A percentile compares a stretch with the other conserved stretches of the same genome.
Evolutionary conservation across 257 asterid genomes (phyloP).

Genomic region (Solanum peruvianum): DNA sequence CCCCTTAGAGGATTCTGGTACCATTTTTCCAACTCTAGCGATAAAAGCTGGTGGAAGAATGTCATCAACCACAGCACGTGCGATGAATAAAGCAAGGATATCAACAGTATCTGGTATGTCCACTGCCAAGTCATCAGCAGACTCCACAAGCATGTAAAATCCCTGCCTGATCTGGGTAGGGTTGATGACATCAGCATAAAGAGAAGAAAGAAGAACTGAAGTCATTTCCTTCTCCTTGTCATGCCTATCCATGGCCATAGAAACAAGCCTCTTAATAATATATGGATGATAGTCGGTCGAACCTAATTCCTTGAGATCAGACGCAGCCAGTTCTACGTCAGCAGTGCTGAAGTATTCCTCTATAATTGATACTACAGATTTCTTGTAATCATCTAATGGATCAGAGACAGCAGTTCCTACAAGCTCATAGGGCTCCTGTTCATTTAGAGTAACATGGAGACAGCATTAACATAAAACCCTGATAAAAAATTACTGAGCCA

Average conservation of each 20-base stretch:
- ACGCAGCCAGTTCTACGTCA: slow-evolving; percentile 70
- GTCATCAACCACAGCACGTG: slow-evolving; percentile 95
- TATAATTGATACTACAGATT: slow-evolving; percentile 64
- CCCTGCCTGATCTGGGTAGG: slow-evolving; percentile 78
- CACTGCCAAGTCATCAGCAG: slow-evolving; percentile 86
- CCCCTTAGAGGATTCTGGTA: slow-evolving; percentile 72
- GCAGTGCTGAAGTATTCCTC: slow-evolving; percentile 89
- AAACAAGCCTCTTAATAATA: slow-evolving; percentile 79
- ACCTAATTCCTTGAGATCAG: slow-evolving; percentile 84
- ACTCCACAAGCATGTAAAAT: slow-evolving; percentile 72
- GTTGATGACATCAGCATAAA: slow-evolving; percentile 73
- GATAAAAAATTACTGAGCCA: not conserved
- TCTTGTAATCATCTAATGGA: slow-evolving; percentile 71
- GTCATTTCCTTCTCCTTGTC: slow-evolving; percentile 98
- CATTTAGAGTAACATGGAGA: slow-evolving; percentile 3
- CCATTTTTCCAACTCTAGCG: slow-evolving; percentile 52
- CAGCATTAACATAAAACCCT: not conserved
- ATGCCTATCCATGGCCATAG: slow-evolving; percentile 93
- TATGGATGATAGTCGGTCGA: slow-evolving; percentile 83
- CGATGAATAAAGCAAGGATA: slow-evolving; percentile 70
- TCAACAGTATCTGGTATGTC: slow-evolving; percentile 92
- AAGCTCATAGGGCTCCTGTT: slow-evolving; percentile 91
- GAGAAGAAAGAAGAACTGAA: slow-evolving; percentile 84
- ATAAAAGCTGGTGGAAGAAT: slow-evolving; percentile 92
- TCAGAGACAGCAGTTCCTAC: slow-evolving; percentile 55